These are phyloP conservation scores for Fusarium armeniacum DNA, from an alignment of 2,329 filamentous ascomycete genomes.

Conservation along the genomic window DNA sequence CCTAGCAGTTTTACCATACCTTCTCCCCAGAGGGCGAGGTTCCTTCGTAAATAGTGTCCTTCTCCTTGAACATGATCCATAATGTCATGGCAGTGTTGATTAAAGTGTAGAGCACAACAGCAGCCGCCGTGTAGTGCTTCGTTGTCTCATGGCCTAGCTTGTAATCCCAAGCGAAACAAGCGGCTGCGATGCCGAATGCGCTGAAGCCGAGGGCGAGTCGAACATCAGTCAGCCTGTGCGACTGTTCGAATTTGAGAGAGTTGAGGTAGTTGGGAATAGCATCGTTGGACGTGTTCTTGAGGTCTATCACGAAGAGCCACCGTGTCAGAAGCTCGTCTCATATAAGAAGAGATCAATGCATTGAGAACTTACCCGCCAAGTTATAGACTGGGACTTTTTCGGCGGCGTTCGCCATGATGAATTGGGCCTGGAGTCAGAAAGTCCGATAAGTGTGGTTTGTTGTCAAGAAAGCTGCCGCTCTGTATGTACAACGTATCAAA, in stretches of 20 bases:
- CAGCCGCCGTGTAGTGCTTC: slow-evolving; percentile 82
- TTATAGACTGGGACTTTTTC: slow-evolving; percentile 77
- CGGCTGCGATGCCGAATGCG: slow-evolving; percentile 83
- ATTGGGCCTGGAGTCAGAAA: background rate
- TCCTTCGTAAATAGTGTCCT: slow-evolving; percentile 85
- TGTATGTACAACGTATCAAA: slow-evolving; percentile 24
- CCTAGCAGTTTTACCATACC: slow-evolving; percentile 64
- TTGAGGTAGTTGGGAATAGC: slow-evolving; percentile 94
- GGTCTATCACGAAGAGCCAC: slow-evolving; percentile 69
- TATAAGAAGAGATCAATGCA: slow-evolving; percentile 9
- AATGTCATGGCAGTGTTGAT: slow-evolving; percentile 83
- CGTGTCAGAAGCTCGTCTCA: slow-evolving; percentile 44
- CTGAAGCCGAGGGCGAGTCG: slow-evolving; percentile 86
- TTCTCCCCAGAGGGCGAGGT: slow-evolving; percentile 74
- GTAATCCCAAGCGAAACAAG: slow-evolving; percentile 92
- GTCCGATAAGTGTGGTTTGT: slow-evolving; percentile 19
- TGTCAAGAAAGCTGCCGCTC: slow-evolving; percentile 14
- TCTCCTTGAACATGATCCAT: slow-evolving; percentile 90
- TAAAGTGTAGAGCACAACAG: slow-evolving; percentile 83
- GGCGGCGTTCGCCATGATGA: slow-evolving; percentile 53
- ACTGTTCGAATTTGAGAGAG: slow-evolving; percentile 85
- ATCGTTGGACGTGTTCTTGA: slow-evolving; percentile 97
- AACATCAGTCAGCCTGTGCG: slow-evolving; percentile 84
- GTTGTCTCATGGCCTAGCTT: slow-evolving; percentile 90
- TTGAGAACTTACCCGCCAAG: slow-evolving; percentile 66